phyloP scores from a whole-genome alignment of 345 rosid species.

The Melaleuca alternifolia region DNA sequence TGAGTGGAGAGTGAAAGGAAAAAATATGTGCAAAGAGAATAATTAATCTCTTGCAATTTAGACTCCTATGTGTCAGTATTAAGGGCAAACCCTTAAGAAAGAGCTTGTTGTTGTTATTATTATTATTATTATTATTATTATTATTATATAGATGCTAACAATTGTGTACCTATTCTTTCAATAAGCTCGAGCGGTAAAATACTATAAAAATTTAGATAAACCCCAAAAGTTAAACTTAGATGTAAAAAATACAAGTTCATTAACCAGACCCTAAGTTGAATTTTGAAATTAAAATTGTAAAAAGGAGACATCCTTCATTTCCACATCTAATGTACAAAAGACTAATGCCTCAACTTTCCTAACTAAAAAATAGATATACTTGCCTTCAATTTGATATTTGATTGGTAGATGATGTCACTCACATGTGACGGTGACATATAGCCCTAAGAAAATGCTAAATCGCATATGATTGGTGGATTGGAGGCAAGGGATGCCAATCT shows the following conservation, averaged over 20 bases:
- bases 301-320: background rate
- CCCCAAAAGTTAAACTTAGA: accelerated
- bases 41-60: no score
- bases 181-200: no score
- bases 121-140: no score
- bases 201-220: background rate
- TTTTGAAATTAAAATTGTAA: background rate
- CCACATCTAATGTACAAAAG: background rate
- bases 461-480: background rate
- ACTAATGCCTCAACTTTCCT: background rate
- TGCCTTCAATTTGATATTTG: background rate
- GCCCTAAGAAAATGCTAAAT: no score
- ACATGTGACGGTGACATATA: background rate
- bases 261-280: background rate
- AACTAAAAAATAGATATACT: no score
- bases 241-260: background rate
- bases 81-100: no score
- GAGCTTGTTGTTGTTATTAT: no score
- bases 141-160: no score
- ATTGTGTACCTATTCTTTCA: no score
- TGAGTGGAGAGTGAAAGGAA: no score
- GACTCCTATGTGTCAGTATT: no score
- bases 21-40: no score
- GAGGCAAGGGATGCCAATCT: background rate
- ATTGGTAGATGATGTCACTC: background rate